Conservation (phyloP, 331 rosid species). For the Ulmus americana region DNA sequence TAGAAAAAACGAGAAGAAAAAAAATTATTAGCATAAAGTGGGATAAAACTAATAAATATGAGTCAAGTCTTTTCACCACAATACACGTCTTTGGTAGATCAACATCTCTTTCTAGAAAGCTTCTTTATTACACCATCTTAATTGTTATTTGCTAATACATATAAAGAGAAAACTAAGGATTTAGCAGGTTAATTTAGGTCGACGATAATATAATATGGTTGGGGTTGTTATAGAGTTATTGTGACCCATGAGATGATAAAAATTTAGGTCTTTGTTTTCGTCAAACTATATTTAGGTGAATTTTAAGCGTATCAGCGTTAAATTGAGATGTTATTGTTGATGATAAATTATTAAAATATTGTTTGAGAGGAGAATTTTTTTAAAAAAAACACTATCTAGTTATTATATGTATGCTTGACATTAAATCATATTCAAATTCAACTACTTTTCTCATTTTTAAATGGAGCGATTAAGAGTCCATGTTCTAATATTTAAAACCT, state of each 20-base stretch:
- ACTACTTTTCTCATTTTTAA: neutral
- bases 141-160: neutral
- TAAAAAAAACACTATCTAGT: too few species aligned
- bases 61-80: neutral
- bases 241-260: neutral
- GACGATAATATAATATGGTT: neutral
- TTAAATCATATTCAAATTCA: neutral
- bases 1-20: too few species aligned
- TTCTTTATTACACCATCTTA: neutral
- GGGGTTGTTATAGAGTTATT: neutral
- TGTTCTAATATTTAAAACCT: neutral
- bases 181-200: slow-evolving; percentile 4
- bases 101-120: neutral
- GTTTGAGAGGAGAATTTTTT: too few species aligned
- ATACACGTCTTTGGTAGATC: neutral
- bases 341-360: too few species aligned
- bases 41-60: neutral
- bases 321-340: neutral
- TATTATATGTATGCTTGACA: too few species aligned
- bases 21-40: too few species aligned
- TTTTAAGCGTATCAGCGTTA: neutral
- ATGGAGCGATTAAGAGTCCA: neutral
- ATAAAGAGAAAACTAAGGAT: neutral
- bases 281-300: neutral
- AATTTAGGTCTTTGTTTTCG: neutral